Evolutionary conservation across 768 basidiomycete genomes (phyloP), one percentile per base, ranked within the genome.

Genomic region (Amanita muscaria): DNA sequence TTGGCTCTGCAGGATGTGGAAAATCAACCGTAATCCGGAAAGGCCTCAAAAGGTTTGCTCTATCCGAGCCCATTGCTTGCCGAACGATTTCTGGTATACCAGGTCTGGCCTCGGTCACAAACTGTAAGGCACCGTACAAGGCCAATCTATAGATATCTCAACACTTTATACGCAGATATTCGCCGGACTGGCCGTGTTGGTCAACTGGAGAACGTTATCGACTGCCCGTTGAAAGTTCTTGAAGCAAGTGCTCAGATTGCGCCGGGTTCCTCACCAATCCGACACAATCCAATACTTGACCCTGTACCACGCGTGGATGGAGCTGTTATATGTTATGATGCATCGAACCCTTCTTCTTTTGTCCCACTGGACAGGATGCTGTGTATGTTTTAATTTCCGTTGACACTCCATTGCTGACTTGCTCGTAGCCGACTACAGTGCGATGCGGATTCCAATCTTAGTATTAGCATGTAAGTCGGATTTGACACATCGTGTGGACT

Each of bases 401-500:
- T 24, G 6, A 11, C 38, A 31, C 10, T 16, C 11, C 21, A 14
- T 6, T 29, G 16, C 39, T 50, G 30, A 48, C 43, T 41, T 22
- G 48, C 18, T 24, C 49, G 37, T 49, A 90, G 88, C 71, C 53
- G 64, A 73, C 47, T 82, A 77, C 61, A 66, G 64, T 53, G 65
- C 70, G 41, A 63, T 77, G 56, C 74, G 73, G 47, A 64, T 84
- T 29, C 76, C 85, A 7, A 65, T 76, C 19, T 71, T 94, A 35
- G 84, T 90, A 10, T 68, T 97, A 11, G 89, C 88, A 3, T 90
- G 91, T 67, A 97, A 96, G 61, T 80, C 82, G 4, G 88, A 94
- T 56, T 64, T 83, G 15, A 68, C 69, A 15, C 67, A 65, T 30
- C 66, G 65, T 31, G 68, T 88, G n/a, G 72, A 82, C 51, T 77